These are phyloP conservation scores for Blastomyces gilchristii DNA, from an alignment of 2,329 filamentous ascomycete species.

Conservation along the genomic window DNA sequence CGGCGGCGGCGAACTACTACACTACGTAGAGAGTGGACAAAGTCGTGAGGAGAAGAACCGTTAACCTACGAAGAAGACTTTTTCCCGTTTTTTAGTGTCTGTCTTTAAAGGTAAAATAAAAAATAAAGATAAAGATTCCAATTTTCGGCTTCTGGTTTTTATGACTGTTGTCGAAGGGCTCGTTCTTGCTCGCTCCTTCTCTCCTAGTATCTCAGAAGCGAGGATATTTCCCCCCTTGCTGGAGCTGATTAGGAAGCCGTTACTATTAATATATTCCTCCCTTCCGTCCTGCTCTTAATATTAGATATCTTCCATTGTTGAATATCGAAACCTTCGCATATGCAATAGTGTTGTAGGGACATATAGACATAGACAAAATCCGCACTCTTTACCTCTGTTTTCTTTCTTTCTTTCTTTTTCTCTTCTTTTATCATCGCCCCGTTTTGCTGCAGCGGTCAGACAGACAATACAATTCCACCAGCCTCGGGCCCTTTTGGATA, in stretches of 20 bases:
- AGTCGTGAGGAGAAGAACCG: no score
- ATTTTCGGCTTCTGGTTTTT: not conserved
- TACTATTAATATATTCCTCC: not conserved
- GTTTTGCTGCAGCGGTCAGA: not conserved
- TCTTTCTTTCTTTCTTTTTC: no score
- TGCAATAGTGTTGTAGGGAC: not conserved
- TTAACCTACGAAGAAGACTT: no score
- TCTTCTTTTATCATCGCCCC: not conserved
- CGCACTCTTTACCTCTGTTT: not conserved
- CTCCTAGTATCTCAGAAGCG: no score
- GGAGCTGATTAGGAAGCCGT: not conserved
- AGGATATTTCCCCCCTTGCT: not conserved
- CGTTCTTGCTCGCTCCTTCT: not conserved
- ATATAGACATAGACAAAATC: not conserved
- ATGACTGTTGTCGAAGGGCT: not conserved
- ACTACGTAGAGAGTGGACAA: no score
- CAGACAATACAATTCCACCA: not conserved
- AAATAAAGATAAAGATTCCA: no score
- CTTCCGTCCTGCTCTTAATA: not conserved
- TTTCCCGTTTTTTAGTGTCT: not conserved
- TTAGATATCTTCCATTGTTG: not conserved
- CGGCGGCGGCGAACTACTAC: not conserved
- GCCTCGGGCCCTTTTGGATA: not conserved
- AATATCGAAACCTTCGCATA: not conserved
- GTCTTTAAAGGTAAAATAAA: no score